Base-by-base conservation (phyloP, 202 grass and related monocot species). In the Brachypodium distachyon region DNA sequence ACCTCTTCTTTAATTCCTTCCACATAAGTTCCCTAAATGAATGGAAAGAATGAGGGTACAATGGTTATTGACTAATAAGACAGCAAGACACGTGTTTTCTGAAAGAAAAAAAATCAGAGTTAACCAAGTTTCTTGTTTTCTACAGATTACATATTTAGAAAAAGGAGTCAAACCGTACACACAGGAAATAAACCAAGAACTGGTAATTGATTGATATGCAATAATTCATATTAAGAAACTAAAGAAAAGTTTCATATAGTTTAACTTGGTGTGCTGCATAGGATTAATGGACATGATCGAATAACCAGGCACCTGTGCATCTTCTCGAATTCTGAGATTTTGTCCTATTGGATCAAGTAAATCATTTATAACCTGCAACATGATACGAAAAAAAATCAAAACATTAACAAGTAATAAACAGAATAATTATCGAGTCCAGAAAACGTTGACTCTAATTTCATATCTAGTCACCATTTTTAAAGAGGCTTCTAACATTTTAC, bases 1-100 rank as follows among this genome's bases (percentile, higher is more conserved):
- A 97, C 93, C 70, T 97, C 93, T 91, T 97, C 93, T 89, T 97
- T 97, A 76, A 97, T 89, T 56, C 93, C 90, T 88, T 97, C 90
- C 49, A 97, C 94, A 83, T 97, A 97, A 71, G 90, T 91, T 83
- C 94, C 94, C 94, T 97, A 61, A 78, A 68, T 46, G 68, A 58
- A 41, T 59, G 52, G 29, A 83, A 85, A 44, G 56, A 91, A 70
- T 59, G 68, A 76, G 48, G 18, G 4, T 63, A 54, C 11, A 62
- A 48, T 71, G 46, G 66, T 42, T 81, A 70, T 52, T 23, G 54
- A 38, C 13, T 31, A 44, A 80, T 44, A 66, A 56, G 31, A n/a
- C n/a, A n/a, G n/a, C n/a, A n/a, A n/a, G n/a, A n/a, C n/a, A n/a
- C n/a, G n/a, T n/a, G n/a, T n/a, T n/a, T n/a, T n/a, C n/a, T n/a